Evolutionary conservation across 768 basidiomycete species (phyloP), one percentile per base, ranked within the genome.

Genomic region (Hemileccinum rubropunctum): DNA sequence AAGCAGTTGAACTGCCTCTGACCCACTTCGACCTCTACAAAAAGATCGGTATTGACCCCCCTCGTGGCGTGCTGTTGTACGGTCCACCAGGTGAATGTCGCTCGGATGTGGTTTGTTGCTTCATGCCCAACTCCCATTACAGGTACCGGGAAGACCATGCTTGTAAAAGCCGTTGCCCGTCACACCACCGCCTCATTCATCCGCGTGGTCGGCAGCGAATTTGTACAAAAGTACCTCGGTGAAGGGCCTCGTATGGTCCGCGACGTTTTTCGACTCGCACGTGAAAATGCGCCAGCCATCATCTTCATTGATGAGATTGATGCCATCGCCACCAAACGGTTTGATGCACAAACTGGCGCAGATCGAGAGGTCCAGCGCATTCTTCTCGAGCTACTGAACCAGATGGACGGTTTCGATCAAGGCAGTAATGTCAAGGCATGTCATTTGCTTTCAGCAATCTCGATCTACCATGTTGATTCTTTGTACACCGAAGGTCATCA

Each of bases 341-440:
- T 99, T 71, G 97, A 98, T 64, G 97, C 97, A 6, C 97, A 99
- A 68, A 98, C 97, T 0, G 97, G 97, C 63, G 97, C 97, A 10
- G 97, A 99, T 72, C 81, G 97, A 52, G 97, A 99, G 73, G 97
- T 99, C 5, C 97, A 99, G 70, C 91, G 97, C 71, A 98, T 99
- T 63, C 70, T 99, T 56, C 83, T 99, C 12, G 97, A 99, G 70
- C 74, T 99, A 48, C 77, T 99, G 52, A 98, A 95, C 66, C 97
- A 99, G 65, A 99, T 99, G 97, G 97, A 99, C 62, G 97, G 97
- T 56, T 99, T 99, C 70, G 97, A 99, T 71, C 97, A 99, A 69
- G 89, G 89, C 4, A 94, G 92, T 66, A 98, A 95, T 60, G 97
- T 99, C 65, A 98, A 99, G 84, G 95, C 91, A 63, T 38, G 28